Conservation (phyloP, 352 stramenopile species). For the Halophytophthora batemanensis region DNA sequence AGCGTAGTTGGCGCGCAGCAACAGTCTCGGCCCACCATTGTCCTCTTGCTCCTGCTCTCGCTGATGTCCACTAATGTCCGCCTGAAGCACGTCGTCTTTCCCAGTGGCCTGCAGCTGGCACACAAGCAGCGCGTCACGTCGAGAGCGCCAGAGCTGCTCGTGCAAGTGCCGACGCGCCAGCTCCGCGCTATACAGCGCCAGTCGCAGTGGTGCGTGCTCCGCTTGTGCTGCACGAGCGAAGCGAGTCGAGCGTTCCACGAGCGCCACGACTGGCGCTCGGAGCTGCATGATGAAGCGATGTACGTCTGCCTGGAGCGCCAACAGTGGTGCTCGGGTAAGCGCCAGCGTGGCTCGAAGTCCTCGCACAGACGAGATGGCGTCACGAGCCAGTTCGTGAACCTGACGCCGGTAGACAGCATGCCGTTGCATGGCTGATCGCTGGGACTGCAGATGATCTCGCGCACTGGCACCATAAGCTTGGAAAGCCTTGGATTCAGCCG, state of each 20-base stretch:
- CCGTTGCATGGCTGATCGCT: constrained; percentile 51
- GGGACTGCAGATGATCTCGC: constrained; percentile 55
- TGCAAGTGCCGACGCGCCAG: constrained; percentile 58
- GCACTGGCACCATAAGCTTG: constrained; percentile 64
- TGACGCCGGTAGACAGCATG: constrained; percentile 52
- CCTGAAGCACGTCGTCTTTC: constrained; percentile 1
- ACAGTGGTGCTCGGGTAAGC: constrained; percentile 44
- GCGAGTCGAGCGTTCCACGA: constrained; percentile 40
- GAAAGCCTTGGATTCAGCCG: constrained; percentile 66
- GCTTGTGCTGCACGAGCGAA: constrained; percentile 47
- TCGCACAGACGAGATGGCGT: constrained; percentile 36
- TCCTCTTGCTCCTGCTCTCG: constrained; percentile 5
- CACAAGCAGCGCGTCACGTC: constrained; percentile 54
- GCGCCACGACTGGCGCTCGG: constrained; percentile 44
- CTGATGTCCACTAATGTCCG: neutral
- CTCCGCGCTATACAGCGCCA: constrained; percentile 38
- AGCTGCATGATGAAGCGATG: constrained; percentile 44
- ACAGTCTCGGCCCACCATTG: too few relatives aligned
- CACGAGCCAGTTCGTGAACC: constrained; percentile 39
- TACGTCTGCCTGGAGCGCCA: constrained; percentile 55
- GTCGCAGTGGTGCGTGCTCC: constrained; percentile 51
- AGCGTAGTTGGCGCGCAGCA: constrained; percentile 54
- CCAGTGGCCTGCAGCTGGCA: constrained; percentile 59
- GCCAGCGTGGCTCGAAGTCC: constrained; percentile 37
- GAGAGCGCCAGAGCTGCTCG: constrained; percentile 62